Conservation (phyloP, 495 filamentous ascomycete species). For the Aspergillus haitiensis region DNA sequence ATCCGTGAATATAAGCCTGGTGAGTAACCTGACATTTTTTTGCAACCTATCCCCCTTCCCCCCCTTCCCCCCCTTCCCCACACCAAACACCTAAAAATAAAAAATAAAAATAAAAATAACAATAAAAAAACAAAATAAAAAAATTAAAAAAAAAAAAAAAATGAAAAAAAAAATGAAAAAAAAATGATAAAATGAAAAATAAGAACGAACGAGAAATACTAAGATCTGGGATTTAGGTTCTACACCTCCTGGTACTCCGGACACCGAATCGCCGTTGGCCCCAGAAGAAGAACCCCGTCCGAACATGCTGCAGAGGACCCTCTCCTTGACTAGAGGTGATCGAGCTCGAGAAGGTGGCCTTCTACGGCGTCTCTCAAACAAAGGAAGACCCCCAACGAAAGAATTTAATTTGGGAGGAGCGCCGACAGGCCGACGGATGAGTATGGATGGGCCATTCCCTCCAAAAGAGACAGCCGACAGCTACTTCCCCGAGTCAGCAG, state of each 20-base stretch:
- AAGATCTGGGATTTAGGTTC: slow-evolving; percentile 27
- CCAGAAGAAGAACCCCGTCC: slow-evolving; percentile 49
- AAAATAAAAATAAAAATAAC: not conserved
- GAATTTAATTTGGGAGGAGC: slow-evolving; percentile 37
- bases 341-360: slow-evolving; percentile 44
- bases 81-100: no score
- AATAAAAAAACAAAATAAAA: no score
- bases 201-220: not conserved
- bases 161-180: not conserved
- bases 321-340: slow-evolving; percentile 63
- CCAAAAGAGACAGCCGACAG: slow-evolving; percentile 37
- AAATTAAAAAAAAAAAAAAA: not conserved
- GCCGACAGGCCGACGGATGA: slow-evolving; percentile 33
- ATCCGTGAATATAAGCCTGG: slow-evolving; percentile 81
- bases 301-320: slow-evolving; percentile 54
- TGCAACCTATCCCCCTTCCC: not conserved
- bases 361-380: slow-evolving; percentile 54
- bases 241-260: slow-evolving; percentile 67
- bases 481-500: slow-evolving; percentile 37
- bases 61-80: no score
- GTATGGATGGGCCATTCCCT: slow-evolving; percentile 40
- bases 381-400: slow-evolving; percentile 46
- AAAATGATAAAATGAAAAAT: no score
- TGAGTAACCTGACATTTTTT: slow-evolving; percentile 17
- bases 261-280: slow-evolving; percentile 30